Evolutionary conservation across 2,329 filamentous ascomycete genomes (phyloP), one percentile per base, ranked within the genome.

Genomic region (Zymoseptoria passerinii): DNA sequence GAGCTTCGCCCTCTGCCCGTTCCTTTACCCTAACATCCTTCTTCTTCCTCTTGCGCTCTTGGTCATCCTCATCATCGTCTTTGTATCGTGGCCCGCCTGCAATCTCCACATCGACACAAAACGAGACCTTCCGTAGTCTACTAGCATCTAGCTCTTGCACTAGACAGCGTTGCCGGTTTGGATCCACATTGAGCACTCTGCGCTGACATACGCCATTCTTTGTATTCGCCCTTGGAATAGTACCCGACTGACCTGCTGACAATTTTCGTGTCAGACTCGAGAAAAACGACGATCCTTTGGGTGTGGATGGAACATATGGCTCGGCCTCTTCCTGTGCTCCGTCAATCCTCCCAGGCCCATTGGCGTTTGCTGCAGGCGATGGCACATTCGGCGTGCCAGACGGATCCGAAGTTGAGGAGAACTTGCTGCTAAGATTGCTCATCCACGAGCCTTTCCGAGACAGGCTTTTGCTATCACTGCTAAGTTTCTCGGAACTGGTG

Each of bases 31-130:
- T 75, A 67, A 82, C 87, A 58, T 82, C 83, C 69, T 86, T 89
- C 60, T 79, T 81, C 68, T 81, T 82, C 58, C 82, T 81, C 50
- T 76, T 75, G n/a, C 73, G 68, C 56, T 76, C 62, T 62, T 70
- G 57, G 67, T 72, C 74, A n/a, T 79, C 75, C 16, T 77, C 75
- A 16, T 79, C 79, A 2, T 94, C 89, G 13, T 78, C 75, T 52
- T 71, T 75, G 66, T 95, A 94, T 66, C 84, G 86, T 23, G 92
- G 90, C 69, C 90, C 85, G 0, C 91, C 90, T 2, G 92, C 92
- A 69, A 99, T 95, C 73, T 99, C 94, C 4, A 99, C 92, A 69
- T 99, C 94, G 2, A 99, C 94, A 66, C 90, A 96, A 70, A 99
- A 99, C 0, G 92, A 89, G 0, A 99, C 94, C 55, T 91, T 84